Evolutionary conservation across 108 stramenopile species (phyloP), one percentile per base, ranked within the genome.

Genomic region (Cyclotella cryptica): DNA sequence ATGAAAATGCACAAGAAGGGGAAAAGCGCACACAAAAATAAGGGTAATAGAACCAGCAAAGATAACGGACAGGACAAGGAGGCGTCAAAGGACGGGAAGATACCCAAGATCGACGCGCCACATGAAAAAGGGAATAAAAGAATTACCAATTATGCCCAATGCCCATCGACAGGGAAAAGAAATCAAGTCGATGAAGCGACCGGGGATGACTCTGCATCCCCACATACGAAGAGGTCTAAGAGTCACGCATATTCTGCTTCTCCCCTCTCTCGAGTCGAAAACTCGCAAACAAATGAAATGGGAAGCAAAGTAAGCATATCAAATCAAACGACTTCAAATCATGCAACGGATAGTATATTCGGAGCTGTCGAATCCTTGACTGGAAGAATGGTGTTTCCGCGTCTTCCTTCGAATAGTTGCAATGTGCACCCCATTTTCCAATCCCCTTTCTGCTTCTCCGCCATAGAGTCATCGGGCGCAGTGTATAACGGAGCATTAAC

Each of bases 381-480:
- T 2, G 41, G 35, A 26, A 74, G 27, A 57, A 30, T 75, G 41
- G 40, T 66, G 18, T 75, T 75, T 66, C 74, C 74, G 6, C 74
- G 74, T 28, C 74, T 75, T 19, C 74, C 74, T 13, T 75, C 64
- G 39, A 69, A 61, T 53, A 54, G 19, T 29, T 27, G 29, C 35
- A 35, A 29, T 14, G 46, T 66, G 13, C 66, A 46, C 28, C 43
- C 41, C 10, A 18, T 58, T 13, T 44, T 62, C 18, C 18, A 57
- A 24, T 18, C 66, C 7, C 67, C 66, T n/a, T 71, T 71, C 39
- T 69, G 68, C 26, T 5, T 12, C 11, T 35, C 41, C 13, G 19
- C 10, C 4, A 17, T 35, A 0, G 14, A 46, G 17, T 15, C 10
- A 7, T 10, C 24, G 19, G 26, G 29, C 45, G 24, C 40, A 42